Evolutionary conservation across 2,329 filamentous ascomycete species (phyloP).

Genomic region (Phyllosticta capitalensis): DNA sequence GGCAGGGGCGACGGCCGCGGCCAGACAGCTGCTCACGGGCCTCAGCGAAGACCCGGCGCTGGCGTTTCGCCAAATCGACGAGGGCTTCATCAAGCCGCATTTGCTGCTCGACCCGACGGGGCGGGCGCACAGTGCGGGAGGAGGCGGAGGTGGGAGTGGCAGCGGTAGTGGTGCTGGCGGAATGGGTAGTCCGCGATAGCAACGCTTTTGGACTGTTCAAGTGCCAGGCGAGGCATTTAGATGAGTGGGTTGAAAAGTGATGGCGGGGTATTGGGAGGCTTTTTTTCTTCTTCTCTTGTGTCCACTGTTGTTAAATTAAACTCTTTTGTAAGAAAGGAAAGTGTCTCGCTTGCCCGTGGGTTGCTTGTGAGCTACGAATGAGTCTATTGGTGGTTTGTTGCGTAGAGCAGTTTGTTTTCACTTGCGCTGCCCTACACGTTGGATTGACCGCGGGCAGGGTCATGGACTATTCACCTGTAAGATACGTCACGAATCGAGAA

Average conservation of each 20-base stretch:
- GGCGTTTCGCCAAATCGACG: constrained; percentile 85
- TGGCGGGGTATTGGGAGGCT: not conserved
- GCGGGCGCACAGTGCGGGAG: constrained; percentile 16
- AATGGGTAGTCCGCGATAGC: not conserved
- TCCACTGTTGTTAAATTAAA: too few relatives aligned
- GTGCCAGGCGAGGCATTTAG: too few relatives aligned
- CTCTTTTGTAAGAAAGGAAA: too few relatives aligned
- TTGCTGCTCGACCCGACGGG: constrained; percentile 61
- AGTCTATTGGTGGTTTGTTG: too few relatives aligned
- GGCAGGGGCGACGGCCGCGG: constrained; percentile 65
- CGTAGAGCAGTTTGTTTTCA: too few relatives aligned
- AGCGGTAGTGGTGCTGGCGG: not conserved
- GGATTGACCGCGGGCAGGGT: too few relatives aligned
- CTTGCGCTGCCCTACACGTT: too few relatives aligned
- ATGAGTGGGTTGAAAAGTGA: not conserved
- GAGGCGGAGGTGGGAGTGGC: not conserved
- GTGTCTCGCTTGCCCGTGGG: too few relatives aligned
- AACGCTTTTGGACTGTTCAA: not conserved
- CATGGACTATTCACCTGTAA: too few relatives aligned
- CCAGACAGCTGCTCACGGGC: constrained; percentile 69
- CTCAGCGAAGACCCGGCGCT: constrained; percentile 79
- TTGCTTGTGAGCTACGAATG: too few relatives aligned
- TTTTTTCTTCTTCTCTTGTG: too few relatives aligned
- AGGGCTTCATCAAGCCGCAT: constrained; percentile 91
- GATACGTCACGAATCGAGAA: too few relatives aligned